Base-by-base conservation (phyloP, 2,329 filamentous ascomycete genomes). In the Penicillium sp. region DNA sequence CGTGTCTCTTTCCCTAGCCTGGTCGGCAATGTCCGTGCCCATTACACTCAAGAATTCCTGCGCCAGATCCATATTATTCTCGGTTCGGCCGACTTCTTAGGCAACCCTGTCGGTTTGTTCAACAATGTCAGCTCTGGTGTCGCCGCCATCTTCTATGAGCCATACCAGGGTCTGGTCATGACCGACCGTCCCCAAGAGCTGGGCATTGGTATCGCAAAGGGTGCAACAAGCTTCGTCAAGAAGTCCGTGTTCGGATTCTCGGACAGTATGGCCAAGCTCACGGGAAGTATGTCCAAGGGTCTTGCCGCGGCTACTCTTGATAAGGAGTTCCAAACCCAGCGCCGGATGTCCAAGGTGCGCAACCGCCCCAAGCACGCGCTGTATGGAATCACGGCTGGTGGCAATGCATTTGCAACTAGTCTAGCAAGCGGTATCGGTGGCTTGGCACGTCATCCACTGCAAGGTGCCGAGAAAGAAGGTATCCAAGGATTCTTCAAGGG, bases 61-160 rank as follows among this genome's bases (percentile, higher is more conserved):
- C 90, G 94, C 66, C 94, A 99, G 77, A 88, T 99, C 16, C 95
- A 99, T 80, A 92, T 97, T 75, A 94, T 99, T 63, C 85, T 99
- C 54, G 94, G 94, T 18, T 97, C 93, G 6, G 94, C 94, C 5
- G 94, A 99, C 74, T 97, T 99, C 82, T 81, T 99, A 6, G 94
- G 94, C 37, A 99, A 99, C 67, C 94, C 94, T 0, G 95, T 99
- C 16, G 94, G 94, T 43, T 80, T 99, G 42, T 99, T 99, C 85
- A 97, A 96, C 79, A 99, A 93, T 71, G 89, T 99, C 74, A 96
- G 91, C 66, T 99, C 94, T 44, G 94, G 95, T 66, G 90, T 99
- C 51, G 92, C 90, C 20, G 94, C 97, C 72, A 96, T 99, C 71
- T 99, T 99, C 79, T 99, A 99, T 80, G 95, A 99, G 73, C 94